Evolutionary conservation across 1,284 basidiomycete species (phyloP).

Genomic region (Marasmius oreades): DNA sequence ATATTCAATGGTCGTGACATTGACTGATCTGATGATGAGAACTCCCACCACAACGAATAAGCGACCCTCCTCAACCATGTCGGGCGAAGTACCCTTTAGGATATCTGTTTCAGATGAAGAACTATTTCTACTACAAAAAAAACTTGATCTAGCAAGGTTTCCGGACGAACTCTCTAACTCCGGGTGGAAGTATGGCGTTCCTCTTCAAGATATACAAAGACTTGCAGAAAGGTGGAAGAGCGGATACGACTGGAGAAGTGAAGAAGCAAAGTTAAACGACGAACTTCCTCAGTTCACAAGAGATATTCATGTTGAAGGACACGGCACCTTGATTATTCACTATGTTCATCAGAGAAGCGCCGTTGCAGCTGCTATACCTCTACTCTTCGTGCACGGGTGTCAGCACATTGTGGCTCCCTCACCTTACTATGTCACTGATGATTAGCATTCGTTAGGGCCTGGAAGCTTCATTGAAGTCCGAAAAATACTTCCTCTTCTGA

Average conservation of each 20-base stretch:
- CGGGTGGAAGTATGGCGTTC: background rate
- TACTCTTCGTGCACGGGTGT: constrained; percentile 49
- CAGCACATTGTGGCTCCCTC: constrained; percentile 16
- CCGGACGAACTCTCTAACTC: constrained; percentile 19
- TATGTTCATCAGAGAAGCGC: constrained; percentile 22
- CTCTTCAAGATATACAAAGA: background rate
- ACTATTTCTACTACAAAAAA: constrained; percentile 26
- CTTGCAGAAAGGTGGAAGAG: background rate
- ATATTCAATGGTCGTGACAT: background rate
- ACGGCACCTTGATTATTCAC: background rate
- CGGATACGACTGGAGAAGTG: background rate
- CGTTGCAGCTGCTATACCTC: constrained; percentile 35
- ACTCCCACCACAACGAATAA: background rate
- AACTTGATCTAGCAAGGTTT: constrained; percentile 31
- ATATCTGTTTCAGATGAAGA: constrained; percentile 29
- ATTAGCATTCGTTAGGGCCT: constrained; percentile 41
- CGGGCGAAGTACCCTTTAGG: constrained; percentile 22
- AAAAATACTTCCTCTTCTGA: constrained; percentile 51
- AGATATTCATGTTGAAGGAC: background rate
- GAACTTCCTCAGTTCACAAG: background rate
- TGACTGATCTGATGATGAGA: no score
- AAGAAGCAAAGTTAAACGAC: background rate
- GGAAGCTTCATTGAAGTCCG: constrained; percentile 53
- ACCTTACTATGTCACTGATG: background rate
- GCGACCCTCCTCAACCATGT: constrained; percentile 12